Evolutionary conservation across 257 asterid genomes (phyloP).

Genomic region (Petunia axillaris): DNA sequence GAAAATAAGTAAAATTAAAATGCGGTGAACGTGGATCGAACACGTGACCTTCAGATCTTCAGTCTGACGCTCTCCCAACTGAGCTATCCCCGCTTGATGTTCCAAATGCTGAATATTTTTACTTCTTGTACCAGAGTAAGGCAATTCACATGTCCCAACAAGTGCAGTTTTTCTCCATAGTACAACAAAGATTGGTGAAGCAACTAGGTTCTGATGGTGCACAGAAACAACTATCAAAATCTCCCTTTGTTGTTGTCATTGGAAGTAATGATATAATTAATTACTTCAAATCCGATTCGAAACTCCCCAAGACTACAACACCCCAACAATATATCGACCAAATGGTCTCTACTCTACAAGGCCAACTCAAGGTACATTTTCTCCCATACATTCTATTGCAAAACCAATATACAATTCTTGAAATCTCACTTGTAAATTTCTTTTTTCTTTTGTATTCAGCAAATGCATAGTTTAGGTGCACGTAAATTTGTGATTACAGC

Average conservation of each 20-base stretch:
- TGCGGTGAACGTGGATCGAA: constrained; percentile 91
- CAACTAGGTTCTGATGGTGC: constrained; percentile 44
- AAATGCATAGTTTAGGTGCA: constrained; percentile 60
- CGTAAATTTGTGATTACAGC: constrained; percentile 56
- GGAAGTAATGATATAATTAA: constrained; percentile 79
- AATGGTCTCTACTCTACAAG: constrained; percentile 64
- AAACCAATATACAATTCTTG: neutral
- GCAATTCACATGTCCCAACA: constrained; percentile 52
- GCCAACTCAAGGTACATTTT: constrained; percentile 51
- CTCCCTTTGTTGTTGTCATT: constrained; percentile 60
- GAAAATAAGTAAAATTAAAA: no score
- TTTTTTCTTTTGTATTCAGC: constrained; percentile 31
- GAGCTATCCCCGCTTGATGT: constrained; percentile 69
- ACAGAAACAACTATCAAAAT: constrained; percentile 55
- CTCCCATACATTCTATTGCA: no score
- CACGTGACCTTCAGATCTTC: constrained; percentile 76
- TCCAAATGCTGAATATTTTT: neutral
- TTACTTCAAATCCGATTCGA: constrained; percentile 42
- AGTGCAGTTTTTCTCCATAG: constrained; percentile 49
- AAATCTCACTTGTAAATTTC: neutral
- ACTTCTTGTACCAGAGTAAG: constrained; percentile 34
- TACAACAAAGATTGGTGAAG: constrained; percentile 44
- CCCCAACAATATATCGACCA: constrained; percentile 60
- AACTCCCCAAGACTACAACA: constrained; percentile 22
- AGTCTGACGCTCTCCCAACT: constrained; percentile 96